phyloP scores from a whole-genome alignment of 371 early-diverging fungal species.

The Syncephalastrum monosporum region DNA sequence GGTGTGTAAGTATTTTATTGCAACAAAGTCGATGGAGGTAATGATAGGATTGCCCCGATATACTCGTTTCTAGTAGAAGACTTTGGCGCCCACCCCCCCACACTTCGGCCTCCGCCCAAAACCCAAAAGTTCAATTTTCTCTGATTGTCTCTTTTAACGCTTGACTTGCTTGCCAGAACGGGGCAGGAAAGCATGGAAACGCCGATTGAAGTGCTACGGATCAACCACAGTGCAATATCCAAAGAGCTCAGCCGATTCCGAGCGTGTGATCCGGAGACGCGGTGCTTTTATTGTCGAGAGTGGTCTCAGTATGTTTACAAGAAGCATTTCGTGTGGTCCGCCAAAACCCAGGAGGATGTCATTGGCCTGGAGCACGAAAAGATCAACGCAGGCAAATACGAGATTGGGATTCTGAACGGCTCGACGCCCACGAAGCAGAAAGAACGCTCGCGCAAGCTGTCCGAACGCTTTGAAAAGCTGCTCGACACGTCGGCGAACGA shows the following conservation, averaged over 20 bases:
- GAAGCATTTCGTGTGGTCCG: slow-evolving; percentile 58
- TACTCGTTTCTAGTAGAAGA: too few relatives aligned
- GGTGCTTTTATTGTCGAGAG: slow-evolving; percentile 81
- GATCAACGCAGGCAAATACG: slow-evolving; percentile 28
- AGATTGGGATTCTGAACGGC: slow-evolving; percentile 23
- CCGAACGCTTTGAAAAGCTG: slow-evolving; percentile 28
- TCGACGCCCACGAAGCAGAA: slow-evolving; percentile 16
- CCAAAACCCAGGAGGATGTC: slow-evolving; percentile 50
- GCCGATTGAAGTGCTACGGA: slow-evolving; percentile 40
- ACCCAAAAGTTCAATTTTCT: too few relatives aligned
- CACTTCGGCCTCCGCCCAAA: too few relatives aligned
- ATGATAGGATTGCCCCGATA: too few relatives aligned
- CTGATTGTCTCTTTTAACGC: too few relatives aligned
- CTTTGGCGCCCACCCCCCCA: too few relatives aligned
- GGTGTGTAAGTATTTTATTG: too few relatives aligned
- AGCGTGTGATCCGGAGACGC: slow-evolving; percentile 70
- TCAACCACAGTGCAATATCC: slow-evolving; percentile 53
- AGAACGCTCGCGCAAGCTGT: slow-evolving; percentile 28
- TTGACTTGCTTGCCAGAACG: too few relatives aligned
- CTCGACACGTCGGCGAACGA: slow-evolving; percentile 17
- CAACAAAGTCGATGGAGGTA: too few relatives aligned
- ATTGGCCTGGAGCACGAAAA: slow-evolving; percentile 16
- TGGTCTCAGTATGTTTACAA: slow-evolving; percentile 83
- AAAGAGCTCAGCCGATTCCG: slow-evolving; percentile 76
- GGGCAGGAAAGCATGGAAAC: slow-evolving; percentile 27